Conservation (phyloP, 306 rosid genomes). For the Astragalus membranaceus region DNA sequence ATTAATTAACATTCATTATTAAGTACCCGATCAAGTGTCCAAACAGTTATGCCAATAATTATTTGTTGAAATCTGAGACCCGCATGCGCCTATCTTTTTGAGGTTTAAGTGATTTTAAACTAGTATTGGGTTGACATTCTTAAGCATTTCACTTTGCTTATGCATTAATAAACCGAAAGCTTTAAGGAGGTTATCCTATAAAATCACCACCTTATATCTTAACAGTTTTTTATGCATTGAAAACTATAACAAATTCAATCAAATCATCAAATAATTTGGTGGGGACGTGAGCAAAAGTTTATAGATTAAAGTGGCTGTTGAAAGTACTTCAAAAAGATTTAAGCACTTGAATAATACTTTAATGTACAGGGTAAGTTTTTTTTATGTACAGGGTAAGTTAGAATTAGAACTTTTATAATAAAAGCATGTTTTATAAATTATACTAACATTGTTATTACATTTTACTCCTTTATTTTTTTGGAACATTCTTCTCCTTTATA, state of each 20-base stretch:
- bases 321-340: constrained; percentile 32
- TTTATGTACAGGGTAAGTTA: background rate
- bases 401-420: background rate
- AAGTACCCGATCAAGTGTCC: constrained; percentile 5
- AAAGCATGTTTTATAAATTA: background rate
- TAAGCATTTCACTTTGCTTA: constrained; percentile 30
- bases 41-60: constrained; percentile 38
- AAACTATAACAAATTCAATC: constrained; percentile 30
- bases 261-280: constrained; percentile 51
- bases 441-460: background rate
- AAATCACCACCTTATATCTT: constrained; percentile 19
- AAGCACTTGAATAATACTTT: constrained; percentile 32
- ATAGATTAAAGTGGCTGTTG: constrained; percentile 25
- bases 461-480: background rate
- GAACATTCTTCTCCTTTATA: background rate
- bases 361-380: background rate
- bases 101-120: constrained; percentile 11
- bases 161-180: constrained; percentile 42
- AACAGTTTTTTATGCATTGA: constrained; percentile 13
- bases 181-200: constrained; percentile 24
- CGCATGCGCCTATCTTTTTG: constrained; percentile 46
- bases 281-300: constrained; percentile 27
- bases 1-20: background rate
- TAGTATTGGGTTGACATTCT: constrained; percentile 42
- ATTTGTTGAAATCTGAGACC: constrained; percentile 34